These are phyloP conservation scores for Aureobasidium sp. DNA, from an alignment of 2,329 filamentous ascomycete genomes.

Conservation along the genomic window DNA sequence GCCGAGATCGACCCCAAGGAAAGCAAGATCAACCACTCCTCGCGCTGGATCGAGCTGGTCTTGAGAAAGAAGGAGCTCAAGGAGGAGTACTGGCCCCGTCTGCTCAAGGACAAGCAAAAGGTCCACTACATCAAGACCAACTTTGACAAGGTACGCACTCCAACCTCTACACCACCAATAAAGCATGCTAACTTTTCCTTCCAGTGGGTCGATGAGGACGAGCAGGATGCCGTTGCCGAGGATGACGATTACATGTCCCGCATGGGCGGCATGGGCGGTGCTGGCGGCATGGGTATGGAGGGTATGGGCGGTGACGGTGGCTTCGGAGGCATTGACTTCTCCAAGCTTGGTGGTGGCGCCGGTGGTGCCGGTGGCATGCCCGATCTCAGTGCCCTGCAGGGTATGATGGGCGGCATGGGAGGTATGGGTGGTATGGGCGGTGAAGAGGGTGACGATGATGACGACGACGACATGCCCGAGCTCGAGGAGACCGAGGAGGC, in stretches of 20 bases:
- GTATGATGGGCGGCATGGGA: conserved; percentile 14
- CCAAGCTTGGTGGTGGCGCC: conserved; percentile 61
- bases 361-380: conserved; percentile 26
- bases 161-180: no score
- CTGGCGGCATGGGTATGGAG: conserved; percentile 38
- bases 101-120: conserved; percentile 86
- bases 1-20: conserved; percentile 80
- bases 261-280: conserved; percentile 38
- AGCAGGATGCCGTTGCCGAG: conserved; percentile 84
- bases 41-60: conserved; percentile 81
- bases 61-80: conserved; percentile 95
- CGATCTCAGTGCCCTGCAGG: conserved; percentile 26
- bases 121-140: conserved; percentile 96
- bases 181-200: not conserved
- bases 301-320: conserved; percentile 53
- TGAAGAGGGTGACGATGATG: conserved; percentile 41
- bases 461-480: conserved; percentile 67
- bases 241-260: conserved; percentile 59
- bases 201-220: conserved; percentile 93
- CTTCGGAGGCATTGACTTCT: conserved; percentile 88
- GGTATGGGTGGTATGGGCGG: conserved; percentile 17
- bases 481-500: conserved; percentile 58
- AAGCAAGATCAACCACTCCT: conserved; percentile 81
- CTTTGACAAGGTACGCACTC: conserved; percentile 74
- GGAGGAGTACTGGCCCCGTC: conserved; percentile 89